Base-by-base conservation (phyloP, 495 filamentous ascomycete species). In the Glarea lozoyensis region DNA sequence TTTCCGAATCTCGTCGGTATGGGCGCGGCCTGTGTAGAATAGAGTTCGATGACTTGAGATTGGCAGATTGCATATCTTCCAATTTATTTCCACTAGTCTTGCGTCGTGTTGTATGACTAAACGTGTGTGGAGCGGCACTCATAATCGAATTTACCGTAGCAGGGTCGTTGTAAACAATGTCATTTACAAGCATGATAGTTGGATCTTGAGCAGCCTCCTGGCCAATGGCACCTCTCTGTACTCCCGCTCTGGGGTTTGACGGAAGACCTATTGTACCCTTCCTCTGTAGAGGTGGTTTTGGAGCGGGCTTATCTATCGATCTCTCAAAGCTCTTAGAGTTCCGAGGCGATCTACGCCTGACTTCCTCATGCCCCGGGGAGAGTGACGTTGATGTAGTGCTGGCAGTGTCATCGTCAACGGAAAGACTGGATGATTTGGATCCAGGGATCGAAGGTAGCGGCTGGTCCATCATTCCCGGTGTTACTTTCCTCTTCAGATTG, bases 11-110 rank as follows among this genome's bases (percentile, higher is more conserved):
- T 32, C 68, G 57, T 2, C 65, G 67, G 44, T 70, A 67, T 7
- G 72, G 72, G n/a, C 72, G 63, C 16, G 72, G 72, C 12, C 72
- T 56, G 40, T 75, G 62, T 4, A 76, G 58, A 19, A 75, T 49
- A 3, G 55, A 55, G 21, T 42, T 40, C 5, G 46, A 35, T 11
- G 54, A 56, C 60, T n/a, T 64, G 61, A 37, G 54, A 49, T 24
- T 31, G 25, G 46, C 46, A 10, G 45, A 53, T 6, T 22, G 25
- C 15, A 41, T 36, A 15, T 40, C 30, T 13, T 34, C 43, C 2
- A 33, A 17, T 7, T 41, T 32, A 15, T 46, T 46, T 10, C 42
- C 40, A 7, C 38, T 17, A 0, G 40, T 40, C 34, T 49, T 47
- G 17, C 36, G 29, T 19, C 34, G 23, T 37, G 24, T 42, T 10